Evolutionary conservation across 1,139 yeast species (phyloP), one percentile per base, ranked within the genome.

Genomic region (Blastobotrys petasosporus): DNA sequence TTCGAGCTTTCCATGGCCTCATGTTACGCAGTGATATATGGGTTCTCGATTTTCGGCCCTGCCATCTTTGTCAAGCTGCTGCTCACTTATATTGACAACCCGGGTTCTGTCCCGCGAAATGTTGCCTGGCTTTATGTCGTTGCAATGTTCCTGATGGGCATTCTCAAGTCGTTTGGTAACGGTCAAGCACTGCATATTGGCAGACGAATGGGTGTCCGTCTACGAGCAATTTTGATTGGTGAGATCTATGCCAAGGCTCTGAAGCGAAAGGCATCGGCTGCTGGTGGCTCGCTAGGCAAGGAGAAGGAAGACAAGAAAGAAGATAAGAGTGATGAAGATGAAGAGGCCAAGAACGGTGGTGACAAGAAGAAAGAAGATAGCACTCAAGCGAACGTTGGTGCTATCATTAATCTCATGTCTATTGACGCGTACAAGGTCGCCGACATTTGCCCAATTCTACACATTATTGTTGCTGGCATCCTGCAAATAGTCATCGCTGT

Each of bases 341-440:
- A 58, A 23, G 56, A 20, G 25, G 6, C 25, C 4, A 20, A 20
- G 25, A 20, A 20, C 4, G 25, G 7, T 54, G 58, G 4, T 54
- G 41, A 29, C 60, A 10, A 31, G 12, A 25, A 37, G 12, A 64
- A 64, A 40, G 64, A 64, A 41, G 70, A 65, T 10, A 44, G 48
- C 25, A 69, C 72, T 42, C 80, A 85, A 38, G 82, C 85, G 20
- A 92, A 87, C 62, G 65, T 86, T 49, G 98, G 98, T 55, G 92
- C 95, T 8, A 86, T 92, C 54, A 88, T 92, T 60, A 90, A 90
- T 62, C 73, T 90, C 57, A 88, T 90, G 96, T 86, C 97, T 33
- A 88, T 90, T 45, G 97, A 90, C 68, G 92, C 97, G 6, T 87
- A 84, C 68, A 87, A 87, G 64, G 87, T 90, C 28, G 81, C 95